Conservation (phyloP, 805 yeast species). For the Yamadazyma akitaensis region DNA sequence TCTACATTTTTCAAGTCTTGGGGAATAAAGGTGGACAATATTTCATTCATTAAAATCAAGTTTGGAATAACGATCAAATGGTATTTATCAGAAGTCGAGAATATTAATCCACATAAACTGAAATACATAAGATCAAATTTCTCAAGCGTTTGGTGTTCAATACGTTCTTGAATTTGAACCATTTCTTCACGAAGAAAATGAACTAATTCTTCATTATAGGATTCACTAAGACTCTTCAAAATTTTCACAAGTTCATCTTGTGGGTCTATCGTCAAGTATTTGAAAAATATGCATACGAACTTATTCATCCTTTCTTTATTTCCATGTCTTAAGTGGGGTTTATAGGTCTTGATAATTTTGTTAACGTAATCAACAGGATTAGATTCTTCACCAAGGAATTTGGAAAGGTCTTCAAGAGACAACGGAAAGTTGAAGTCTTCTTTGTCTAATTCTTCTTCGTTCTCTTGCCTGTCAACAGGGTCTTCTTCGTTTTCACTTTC, state of each 20-base stretch:
- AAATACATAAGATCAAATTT: conserved; percentile 62
- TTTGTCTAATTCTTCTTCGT: conserved; percentile 14
- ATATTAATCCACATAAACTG: conserved; percentile 68
- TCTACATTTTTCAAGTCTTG: conserved; percentile 36
- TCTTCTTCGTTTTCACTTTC: conserved; percentile 31
- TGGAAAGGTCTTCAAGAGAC: conserved; percentile 28
- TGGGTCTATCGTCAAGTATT: conserved; percentile 51
- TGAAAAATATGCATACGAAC: conserved; percentile 61
- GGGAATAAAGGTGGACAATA: conserved; percentile 35
- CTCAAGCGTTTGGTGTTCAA: conserved; percentile 19
- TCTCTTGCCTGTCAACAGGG: conserved; percentile 25
- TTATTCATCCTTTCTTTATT: conserved; percentile 69
- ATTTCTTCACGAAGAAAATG: conserved; percentile 59
- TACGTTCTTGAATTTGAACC: conserved; percentile 50
- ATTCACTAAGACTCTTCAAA: conserved; percentile 58
- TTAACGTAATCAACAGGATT: conserved; percentile 40
- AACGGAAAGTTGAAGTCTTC: conserved; percentile 12
- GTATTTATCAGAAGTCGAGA: conserved; percentile 93
- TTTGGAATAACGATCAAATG: conserved; percentile 90
- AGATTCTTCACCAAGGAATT: conserved; percentile 6
- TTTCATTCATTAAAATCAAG: conserved; percentile 66
- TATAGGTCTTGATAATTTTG: conserved; percentile 56
- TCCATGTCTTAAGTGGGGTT: conserved; percentile 77
- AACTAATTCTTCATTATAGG: conserved; percentile 62
- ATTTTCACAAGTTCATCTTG: conserved; percentile 34